These are phyloP conservation scores for Cladochytrium replicatum DNA, from an alignment of 192 early-diverging fungal species.

Conservation along the genomic window DNA sequence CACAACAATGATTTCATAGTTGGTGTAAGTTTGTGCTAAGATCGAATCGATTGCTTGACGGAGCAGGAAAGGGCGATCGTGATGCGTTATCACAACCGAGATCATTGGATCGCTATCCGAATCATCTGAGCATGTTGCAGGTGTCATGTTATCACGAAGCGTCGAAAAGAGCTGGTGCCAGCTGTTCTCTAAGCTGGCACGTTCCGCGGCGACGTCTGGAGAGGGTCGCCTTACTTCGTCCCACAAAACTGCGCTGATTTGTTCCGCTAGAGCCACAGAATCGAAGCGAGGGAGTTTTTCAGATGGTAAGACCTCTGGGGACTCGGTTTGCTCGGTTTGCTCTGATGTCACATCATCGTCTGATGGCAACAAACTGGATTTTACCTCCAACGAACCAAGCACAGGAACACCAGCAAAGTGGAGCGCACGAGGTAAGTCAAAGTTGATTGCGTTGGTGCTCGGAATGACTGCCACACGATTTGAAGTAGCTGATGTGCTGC, in stretches of 20 bases:
- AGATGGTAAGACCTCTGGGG: no score
- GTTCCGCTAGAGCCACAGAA: no score
- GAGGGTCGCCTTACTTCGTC: no score
- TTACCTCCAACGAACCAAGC: slow-evolving; percentile 8
- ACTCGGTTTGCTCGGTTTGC: no score
- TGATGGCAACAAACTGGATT: no score
- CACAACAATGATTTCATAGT: slow-evolving; percentile 28
- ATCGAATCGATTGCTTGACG: slow-evolving; percentile 25
- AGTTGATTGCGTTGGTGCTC: no score
- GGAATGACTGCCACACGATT: slow-evolving; percentile 18
- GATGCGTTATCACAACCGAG: slow-evolving; percentile 27
- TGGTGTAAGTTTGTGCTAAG: slow-evolving; percentile 26
- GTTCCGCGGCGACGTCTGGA: no score
- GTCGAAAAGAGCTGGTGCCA: neutral
- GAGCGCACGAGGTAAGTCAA: slow-evolving; percentile 15
- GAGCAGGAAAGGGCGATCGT: slow-evolving; percentile 26
- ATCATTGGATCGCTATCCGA: slow-evolving; percentile 18
- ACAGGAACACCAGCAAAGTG: slow-evolving; percentile 15
- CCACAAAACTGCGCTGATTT: no score
- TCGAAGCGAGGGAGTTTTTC: slow-evolving; percentile 13
- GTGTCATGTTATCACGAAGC: no score
- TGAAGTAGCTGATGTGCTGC: neutral
- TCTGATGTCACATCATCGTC: no score
- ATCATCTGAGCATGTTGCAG: slow-evolving; percentile 5
- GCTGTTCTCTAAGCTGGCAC: neutral